Evolutionary conservation across 768 basidiomycete species (phyloP).

Genomic region (Psilocybe cubensis): DNA sequence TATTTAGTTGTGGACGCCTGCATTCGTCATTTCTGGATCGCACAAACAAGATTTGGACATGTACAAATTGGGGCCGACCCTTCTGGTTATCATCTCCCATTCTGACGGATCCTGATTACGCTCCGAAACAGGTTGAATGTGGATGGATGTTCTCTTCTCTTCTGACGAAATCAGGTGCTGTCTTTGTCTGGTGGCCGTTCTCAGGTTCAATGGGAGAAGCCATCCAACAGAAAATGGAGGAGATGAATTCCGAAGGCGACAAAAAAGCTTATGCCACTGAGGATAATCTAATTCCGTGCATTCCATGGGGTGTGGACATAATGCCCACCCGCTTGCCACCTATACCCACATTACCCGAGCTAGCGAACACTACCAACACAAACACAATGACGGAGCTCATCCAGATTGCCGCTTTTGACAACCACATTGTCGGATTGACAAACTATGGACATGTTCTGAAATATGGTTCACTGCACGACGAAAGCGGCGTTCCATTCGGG

Average conservation of each 20-base stretch:
- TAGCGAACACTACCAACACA: slow-evolving; percentile 34
- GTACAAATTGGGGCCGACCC: slow-evolving; percentile 79
- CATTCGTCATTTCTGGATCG: slow-evolving; percentile 72
- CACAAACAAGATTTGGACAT: slow-evolving; percentile 68
- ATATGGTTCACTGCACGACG: slow-evolving; percentile 50
- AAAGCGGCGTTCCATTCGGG: slow-evolving; percentile 39
- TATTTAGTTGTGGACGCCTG: slow-evolving; percentile 71
- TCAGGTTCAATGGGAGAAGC: slow-evolving; percentile 41
- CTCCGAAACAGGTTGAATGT: slow-evolving; percentile 67
- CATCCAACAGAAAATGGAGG: slow-evolving; percentile 40
- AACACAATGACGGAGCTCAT: slow-evolving; percentile 50
- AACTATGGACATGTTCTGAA: slow-evolving; percentile 78
- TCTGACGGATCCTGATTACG: slow-evolving; percentile 46
- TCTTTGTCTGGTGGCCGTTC: slow-evolving; percentile 78
- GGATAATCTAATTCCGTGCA: slow-evolving; percentile 58
- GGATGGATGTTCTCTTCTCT: slow-evolving; percentile 83
- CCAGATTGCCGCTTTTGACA: slow-evolving; percentile 81
- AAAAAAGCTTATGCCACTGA: slow-evolving; percentile 37
- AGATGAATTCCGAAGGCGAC: slow-evolving; percentile 47
- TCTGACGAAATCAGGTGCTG: slow-evolving; percentile 72
- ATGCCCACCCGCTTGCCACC: slow-evolving; percentile 63
- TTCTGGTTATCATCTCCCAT: slow-evolving; percentile 59
- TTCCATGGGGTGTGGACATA: slow-evolving; percentile 55
- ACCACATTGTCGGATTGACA: slow-evolving; percentile 78
- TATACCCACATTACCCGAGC: slow-evolving; percentile 62